Evolutionary conservation across 2,329 filamentous ascomycete genomes (phyloP), one percentile per base, ranked within the genome.

Genomic region (Knufia fluminis): DNA sequence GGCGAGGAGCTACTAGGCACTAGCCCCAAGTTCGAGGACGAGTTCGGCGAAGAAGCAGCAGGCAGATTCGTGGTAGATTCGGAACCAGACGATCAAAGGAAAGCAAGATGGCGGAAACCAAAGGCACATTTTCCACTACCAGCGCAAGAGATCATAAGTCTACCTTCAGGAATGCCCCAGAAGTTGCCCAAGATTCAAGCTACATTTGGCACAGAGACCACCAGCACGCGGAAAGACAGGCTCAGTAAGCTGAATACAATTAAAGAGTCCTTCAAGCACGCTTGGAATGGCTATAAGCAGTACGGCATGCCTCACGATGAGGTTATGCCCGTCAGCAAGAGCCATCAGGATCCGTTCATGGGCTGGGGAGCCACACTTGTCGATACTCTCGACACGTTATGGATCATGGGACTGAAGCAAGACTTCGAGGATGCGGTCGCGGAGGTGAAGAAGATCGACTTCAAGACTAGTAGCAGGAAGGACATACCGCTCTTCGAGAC

Each of bases 401-500:
- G 86, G 85, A 90, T 94, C 58, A 89, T 91, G 77, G 86, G 79
- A 22, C 61, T 94, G 63, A 77, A 78, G 59, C 75, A 84, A 0
- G 86, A 94, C 59, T 94, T 94, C 60, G 79, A 87, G 51, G 82
- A 87, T 53, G 88, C 87, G 1, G 79, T 86, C 39, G 74, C 78
- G 46, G 80, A 76, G 2, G 79, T 90, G 19, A 74, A 74, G 50
- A 67, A 77, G 4, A 91, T 96, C 51, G 88, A 96, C 66, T 96
- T 96, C 59, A 92, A 86, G 2, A 84, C 78, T 9, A 83, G 79
- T 23, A 66, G 72, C 12, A 73, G 82, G 43, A 63, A 68, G 32
- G 78, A 85, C 42, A 92, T 96, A 40, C 89, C 88, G n/a, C 75
- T 94, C 6, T 96, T 96, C 59, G 90, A 96, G 67, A 94, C 89